Base-by-base conservation (phyloP, 2,329 filamentous ascomycete species). In the Aspergillus sp. region DNA sequence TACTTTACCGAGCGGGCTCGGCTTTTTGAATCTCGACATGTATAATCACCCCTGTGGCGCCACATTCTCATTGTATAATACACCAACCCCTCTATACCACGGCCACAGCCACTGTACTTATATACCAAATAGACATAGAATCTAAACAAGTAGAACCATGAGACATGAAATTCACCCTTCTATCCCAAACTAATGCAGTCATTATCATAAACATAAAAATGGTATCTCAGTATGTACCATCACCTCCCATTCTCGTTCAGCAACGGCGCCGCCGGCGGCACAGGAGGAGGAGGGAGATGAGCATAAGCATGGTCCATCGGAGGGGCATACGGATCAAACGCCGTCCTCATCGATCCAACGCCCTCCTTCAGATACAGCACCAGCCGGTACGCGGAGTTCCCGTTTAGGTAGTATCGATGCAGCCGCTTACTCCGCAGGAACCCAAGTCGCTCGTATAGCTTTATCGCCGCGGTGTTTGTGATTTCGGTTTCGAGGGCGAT, bases 401-500 rank as follows among this genome's bases (percentile, higher is more conserved):
- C 95, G 70, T 98, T 99, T 41, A 99, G 79, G 68, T 99, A 99
- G 72, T 99, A 99, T 44, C 95, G 84, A 75, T 98, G 93, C 53
- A 99, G 77, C 60, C 92, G 90, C 76, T 99, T 99, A 59, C 91
- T 96, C 52, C 93, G 83, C 21, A 98, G 76, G 70, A 99, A 99
- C 0, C 95, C 95, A 7, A 99, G 81, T 1, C 92, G 83, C 74
- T 99, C 93, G 75, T 99, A 99, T 9, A 99, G 79, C 63, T 91
- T 90, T 80, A 98, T 91, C 19, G 93, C 95, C 1, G 92, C 88
- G 1, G 87, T 85, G 71, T 99, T 99, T 15, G 89, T 91, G 74
- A 96, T 91, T 77, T 99, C 95, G 0, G 95, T 99, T 78, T 99
- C 95, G 27, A 99, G 84, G 2, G 96, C 93, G 60, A 99, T 88